A percentile compares a stretch with the other conserved stretches of the same genome.
Conservation (phyloP, 331 rosid species). For the Acacia pycnantha region DNA sequence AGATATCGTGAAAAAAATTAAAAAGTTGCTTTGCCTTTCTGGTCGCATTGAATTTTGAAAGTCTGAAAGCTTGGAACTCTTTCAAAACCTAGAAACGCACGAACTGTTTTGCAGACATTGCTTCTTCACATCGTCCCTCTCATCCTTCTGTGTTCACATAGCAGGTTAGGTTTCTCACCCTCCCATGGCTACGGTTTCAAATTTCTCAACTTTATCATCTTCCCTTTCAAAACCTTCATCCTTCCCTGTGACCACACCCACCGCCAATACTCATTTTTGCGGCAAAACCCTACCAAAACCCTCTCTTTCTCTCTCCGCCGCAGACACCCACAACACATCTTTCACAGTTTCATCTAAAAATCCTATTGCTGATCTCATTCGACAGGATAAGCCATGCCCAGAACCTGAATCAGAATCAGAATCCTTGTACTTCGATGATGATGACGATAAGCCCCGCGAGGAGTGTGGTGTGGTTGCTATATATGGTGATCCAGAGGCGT, state of each 20-base stretch:
- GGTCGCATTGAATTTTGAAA: not conserved
- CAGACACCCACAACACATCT: conserved; percentile 18
- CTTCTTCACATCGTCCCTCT: not conserved
- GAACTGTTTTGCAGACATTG: not conserved
- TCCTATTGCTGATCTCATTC: conserved; percentile 34
- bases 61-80: not conserved
- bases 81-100: not conserved
- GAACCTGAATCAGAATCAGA: not conserved
- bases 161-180: not conserved
- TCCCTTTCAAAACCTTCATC: conserved; percentile 37
- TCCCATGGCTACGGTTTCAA: conserved; percentile 46
- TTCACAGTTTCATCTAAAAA: conserved; percentile 27
- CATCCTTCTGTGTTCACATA: not conserved
- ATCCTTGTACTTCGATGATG: not conserved
- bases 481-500: conserved; percentile 79
- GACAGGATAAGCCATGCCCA: conserved; percentile 14
- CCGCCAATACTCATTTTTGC: conserved; percentile 16
- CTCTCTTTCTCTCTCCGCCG: conserved; percentile 19
- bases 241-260: conserved; percentile 10
- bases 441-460: conserved; percentile 78
- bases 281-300: conserved; percentile 37
- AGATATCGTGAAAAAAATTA: not conserved
- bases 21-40: no score
- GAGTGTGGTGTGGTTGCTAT: conserved; percentile 95
- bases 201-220: conserved; percentile 36